Evolutionary conservation across 106 monocot species (phyloP).

Genomic region (Dendrobium nobile): DNA sequence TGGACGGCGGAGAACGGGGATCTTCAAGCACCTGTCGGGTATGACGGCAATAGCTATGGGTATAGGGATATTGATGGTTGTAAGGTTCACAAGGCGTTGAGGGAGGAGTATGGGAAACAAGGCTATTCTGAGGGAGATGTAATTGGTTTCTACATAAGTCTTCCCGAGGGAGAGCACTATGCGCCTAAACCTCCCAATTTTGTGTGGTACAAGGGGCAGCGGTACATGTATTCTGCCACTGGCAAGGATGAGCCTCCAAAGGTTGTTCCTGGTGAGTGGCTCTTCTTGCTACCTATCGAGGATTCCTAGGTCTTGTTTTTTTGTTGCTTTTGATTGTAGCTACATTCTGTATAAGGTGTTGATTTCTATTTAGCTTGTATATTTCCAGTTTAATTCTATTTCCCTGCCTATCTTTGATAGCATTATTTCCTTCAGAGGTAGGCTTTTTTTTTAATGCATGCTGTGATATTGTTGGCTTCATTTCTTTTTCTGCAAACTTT

Average conservation of each 20-base stretch:
- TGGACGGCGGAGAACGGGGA: conserved; percentile 92
- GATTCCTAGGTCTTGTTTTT: neutral
- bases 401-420: neutral
- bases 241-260: conserved; percentile 76
- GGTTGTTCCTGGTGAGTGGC: conserved; percentile 70
- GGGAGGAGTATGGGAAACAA: conserved; percentile 78
- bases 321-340: conserved; percentile 5
- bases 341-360: neutral
- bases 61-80: conserved; percentile 87
- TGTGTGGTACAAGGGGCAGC: conserved; percentile 79
- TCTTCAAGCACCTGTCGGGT: conserved; percentile 92
- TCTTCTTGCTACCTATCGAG: neutral
- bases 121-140: conserved; percentile 85
- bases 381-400: neutral
- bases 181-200: conserved; percentile 56
- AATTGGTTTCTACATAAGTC: conserved; percentile 78
- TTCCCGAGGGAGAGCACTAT: conserved; percentile 71
- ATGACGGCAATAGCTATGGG: conserved; percentile 71
- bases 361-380: neutral
- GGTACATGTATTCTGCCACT: conserved; percentile 54
- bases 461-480: neutral
- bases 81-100: conserved; percentile 74
- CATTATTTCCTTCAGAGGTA: neutral
- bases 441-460: neutral
- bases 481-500: neutral